A percentile compares a stretch with the other conserved stretches of the same genome.
phyloP scores from a whole-genome alignment of 1,139 yeast genomes.

The Kurtzmaniella quercitrusa region DNA sequence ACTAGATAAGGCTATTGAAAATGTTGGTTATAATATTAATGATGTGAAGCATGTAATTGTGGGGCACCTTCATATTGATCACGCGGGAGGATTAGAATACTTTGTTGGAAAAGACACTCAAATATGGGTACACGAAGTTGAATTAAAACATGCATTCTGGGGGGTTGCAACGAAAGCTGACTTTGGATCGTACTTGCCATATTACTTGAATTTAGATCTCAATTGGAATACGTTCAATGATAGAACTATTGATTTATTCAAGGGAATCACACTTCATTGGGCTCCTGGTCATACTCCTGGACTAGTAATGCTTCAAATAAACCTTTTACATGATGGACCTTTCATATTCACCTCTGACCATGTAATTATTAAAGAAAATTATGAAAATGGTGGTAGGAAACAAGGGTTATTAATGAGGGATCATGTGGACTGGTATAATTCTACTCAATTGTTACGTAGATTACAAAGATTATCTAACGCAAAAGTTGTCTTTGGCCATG shows the following conservation, averaged over 20 bases:
- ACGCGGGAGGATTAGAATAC: slow-evolving; percentile 9
- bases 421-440: neutral
- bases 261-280: slow-evolving; percentile 7
- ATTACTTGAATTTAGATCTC: slow-evolving; percentile 7
- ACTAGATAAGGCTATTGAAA: slow-evolving; percentile 7
- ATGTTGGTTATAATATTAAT: slow-evolving; percentile 7
- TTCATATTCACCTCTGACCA: neutral
- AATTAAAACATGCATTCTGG: slow-evolving; percentile 9
- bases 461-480: neutral
- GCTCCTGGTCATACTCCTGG: slow-evolving; percentile 10
- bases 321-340: neutral
- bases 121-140: slow-evolving; percentile 9
- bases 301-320: neutral
- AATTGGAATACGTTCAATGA: slow-evolving; percentile 9
- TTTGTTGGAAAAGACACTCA: slow-evolving; percentile 7
- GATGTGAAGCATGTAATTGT: slow-evolving; percentile 9
- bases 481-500: neutral
- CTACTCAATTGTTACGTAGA: neutral
- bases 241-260: slow-evolving; percentile 6
- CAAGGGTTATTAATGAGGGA: neutral
- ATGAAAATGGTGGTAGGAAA: neutral
- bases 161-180: slow-evolving; percentile 9
- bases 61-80: slow-evolving; percentile 10
- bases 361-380: neutral
- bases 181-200: slow-evolving; percentile 7